Percentiles rank a stretch among this genome's conserved stretches.
phyloP scores from a whole-genome alignment of 495 filamentous ascomycete species.

The Neurospora hispaniola region DNA sequence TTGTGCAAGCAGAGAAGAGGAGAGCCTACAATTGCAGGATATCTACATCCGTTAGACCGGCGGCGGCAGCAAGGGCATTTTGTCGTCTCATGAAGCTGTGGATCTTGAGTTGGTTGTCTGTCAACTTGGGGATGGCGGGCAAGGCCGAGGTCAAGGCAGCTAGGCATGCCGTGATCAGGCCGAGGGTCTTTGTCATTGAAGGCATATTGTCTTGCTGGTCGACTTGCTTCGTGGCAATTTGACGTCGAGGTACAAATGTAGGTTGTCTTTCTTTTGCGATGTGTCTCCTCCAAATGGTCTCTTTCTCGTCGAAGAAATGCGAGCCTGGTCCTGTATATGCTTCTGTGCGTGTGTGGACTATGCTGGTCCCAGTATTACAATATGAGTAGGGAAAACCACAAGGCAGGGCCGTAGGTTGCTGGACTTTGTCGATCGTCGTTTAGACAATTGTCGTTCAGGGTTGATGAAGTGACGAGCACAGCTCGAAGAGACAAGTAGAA shows the following conservation, averaged over 20 bases:
- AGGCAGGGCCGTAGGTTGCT: not conserved
- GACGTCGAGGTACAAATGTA: not conserved
- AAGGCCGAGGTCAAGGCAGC: constrained; percentile 33
- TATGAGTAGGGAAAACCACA: constrained; percentile 23
- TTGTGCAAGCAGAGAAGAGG: not conserved
- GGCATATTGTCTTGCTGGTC: constrained; percentile 29
- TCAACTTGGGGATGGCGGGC: constrained; percentile 36
- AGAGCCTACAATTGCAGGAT: constrained; percentile 59
- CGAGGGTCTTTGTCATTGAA: constrained; percentile 33
- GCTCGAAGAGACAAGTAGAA: constrained; percentile 9
- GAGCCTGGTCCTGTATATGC: constrained; percentile 18
- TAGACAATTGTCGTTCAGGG: not conserved
- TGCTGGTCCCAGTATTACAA: constrained; percentile 25
- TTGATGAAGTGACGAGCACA: constrained; percentile 5
- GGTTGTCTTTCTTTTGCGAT: constrained; percentile 1
- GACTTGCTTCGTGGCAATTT: not conserved
- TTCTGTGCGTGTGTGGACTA: not conserved
- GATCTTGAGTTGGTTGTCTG: constrained; percentile 28
- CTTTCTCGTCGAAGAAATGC: constrained; percentile 24
- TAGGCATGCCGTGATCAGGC: constrained; percentile 34
- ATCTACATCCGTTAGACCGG: constrained; percentile 49
- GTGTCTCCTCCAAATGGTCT: not conserved
- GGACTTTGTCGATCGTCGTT: not conserved
- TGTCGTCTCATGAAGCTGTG: constrained; percentile 40
- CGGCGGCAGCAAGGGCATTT: constrained; percentile 39